These are phyloP conservation scores for Syncephalastrum sp. DNA, from an alignment of 371 early-diverging fungal species.

Conservation along the genomic window DNA sequence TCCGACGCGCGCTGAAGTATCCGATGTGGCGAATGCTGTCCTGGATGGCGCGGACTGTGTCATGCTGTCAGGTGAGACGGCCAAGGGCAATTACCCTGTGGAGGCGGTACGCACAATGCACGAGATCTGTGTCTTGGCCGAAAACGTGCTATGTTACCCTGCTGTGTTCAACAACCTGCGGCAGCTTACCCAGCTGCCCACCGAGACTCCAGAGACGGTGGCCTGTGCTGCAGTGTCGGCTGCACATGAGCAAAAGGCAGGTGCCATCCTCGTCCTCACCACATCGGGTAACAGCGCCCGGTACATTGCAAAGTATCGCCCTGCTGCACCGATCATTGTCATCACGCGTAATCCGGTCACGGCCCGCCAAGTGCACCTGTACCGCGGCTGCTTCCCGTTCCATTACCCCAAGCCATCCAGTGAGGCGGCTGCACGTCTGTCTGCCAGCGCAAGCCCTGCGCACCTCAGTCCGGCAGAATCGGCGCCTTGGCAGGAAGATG, in stretches of 20 bases:
- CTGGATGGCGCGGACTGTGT: conserved; percentile 97
- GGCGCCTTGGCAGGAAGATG: conserved; percentile 83
- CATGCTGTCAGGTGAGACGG: conserved; percentile 99
- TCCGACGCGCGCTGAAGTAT: conserved; percentile 99
- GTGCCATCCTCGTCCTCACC: conserved; percentile 86
- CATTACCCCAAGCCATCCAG: conserved; percentile 65
- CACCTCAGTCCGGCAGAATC: conserved; percentile 46
- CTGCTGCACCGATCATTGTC: conserved; percentile 88
- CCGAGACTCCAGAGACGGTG: conserved; percentile 88
- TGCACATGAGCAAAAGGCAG: conserved; percentile 83
- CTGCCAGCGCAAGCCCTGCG: conserved; percentile 17
- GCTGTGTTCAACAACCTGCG: conserved; percentile 82
- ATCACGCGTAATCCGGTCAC: conserved; percentile 83
- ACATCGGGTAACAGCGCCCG: conserved; percentile 86
- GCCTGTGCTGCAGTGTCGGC: conserved; percentile 92
- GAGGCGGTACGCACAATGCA: conserved; percentile 79
- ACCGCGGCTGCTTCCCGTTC: conserved; percentile 92
- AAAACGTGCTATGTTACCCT: conserved; percentile 76
- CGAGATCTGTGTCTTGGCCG: conserved; percentile 73
- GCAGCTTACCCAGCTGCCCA: conserved; percentile 68
- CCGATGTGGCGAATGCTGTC: conserved; percentile 98
- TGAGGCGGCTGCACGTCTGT: conserved; percentile 23
- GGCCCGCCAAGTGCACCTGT: conserved; percentile 87
- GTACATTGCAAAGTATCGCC: conserved; percentile 93
- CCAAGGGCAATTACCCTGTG: conserved; percentile 85